A percentile compares a stretch with the other conserved stretches of the same genome.
Evolutionary conservation across 306 rosid species (phyloP).

Genomic region (Pyrus communis): DNA sequence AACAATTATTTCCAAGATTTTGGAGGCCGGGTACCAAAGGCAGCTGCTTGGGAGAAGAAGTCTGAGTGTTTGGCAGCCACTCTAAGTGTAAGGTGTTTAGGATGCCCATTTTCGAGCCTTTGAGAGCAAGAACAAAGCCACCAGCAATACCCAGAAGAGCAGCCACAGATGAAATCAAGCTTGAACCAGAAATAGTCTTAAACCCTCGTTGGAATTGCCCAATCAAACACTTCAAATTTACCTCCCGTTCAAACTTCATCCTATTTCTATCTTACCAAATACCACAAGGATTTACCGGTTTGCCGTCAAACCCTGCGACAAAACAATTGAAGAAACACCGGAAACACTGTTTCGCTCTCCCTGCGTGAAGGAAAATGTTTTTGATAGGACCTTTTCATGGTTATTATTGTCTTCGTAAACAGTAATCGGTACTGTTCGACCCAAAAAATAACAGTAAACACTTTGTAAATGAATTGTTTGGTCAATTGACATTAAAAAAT

Average conservation of each 20-base stretch:
- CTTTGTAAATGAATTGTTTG: no score
- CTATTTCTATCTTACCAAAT: background rate
- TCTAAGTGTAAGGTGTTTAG: slow-evolving; percentile 26
- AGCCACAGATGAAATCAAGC: slow-evolving; percentile 29
- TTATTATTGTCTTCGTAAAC: no score
- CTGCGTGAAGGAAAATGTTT: no score
- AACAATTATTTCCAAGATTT: slow-evolving; percentile 76
- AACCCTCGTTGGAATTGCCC: slow-evolving; percentile 25
- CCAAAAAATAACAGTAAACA: no score
- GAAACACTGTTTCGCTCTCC: no score
- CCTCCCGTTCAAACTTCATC: slow-evolving; percentile 24
- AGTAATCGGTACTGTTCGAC: no score
- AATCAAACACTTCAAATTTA: slow-evolving; percentile 17
- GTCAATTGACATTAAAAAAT: no score
- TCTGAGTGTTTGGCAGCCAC: slow-evolving; percentile 20
- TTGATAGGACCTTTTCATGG: no score
- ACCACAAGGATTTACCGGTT: background rate
- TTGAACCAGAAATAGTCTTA: slow-evolving; percentile 7
- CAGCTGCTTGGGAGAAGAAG: slow-evolving; percentile 16
- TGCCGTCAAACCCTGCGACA: background rate
- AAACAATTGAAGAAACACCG: background rate
- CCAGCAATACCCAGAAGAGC: slow-evolving; percentile 44
- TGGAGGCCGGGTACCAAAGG: slow-evolving; percentile 62
- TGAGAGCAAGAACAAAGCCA: slow-evolving; percentile 38
- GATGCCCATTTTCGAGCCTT: slow-evolving; percentile 26